phyloP scores from a whole-genome alignment of 768 basidiomycete genomes.

The Mrakia hoshinonis region DNA sequence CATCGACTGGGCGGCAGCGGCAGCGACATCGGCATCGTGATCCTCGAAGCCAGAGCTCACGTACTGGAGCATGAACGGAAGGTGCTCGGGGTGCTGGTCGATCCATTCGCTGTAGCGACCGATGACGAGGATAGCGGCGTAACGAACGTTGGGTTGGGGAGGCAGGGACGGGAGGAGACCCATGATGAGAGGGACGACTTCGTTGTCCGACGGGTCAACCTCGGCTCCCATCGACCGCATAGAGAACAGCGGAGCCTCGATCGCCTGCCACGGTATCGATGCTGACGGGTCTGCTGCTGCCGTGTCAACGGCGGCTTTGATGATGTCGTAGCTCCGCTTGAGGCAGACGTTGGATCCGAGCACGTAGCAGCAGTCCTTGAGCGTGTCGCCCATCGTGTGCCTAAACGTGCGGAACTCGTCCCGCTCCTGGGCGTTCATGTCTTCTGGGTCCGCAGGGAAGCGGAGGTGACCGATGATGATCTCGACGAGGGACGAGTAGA shows the following conservation, averaged over 20 bases:
- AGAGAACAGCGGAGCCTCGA: conserved; percentile 94
- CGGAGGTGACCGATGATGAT: conserved; percentile 84
- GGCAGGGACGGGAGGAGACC: conserved; percentile 85
- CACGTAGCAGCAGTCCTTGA: conserved; percentile 96
- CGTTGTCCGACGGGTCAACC: conserved; percentile 70
- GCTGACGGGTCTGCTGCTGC: conserved; percentile 47
- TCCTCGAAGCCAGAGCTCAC: conserved; percentile 86
- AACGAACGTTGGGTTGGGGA: conserved; percentile 79
- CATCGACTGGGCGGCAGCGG: conserved; percentile 90
- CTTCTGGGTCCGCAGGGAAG: conserved; percentile 65
- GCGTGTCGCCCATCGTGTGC: conserved; percentile 96
- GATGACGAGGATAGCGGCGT: conserved; percentile 88
- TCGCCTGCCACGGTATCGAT: conserved; percentile 66
- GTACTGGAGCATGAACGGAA: conserved; percentile 76
- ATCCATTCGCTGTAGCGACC: conserved; percentile 97
- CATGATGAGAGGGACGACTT: conserved; percentile 90
- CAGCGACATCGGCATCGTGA: conserved; percentile 60
- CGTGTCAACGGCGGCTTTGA: conserved; percentile 58
- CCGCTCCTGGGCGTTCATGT: conserved; percentile 69
- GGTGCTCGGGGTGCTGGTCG: conserved; percentile 75
- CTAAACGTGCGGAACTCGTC: conserved; percentile 92
- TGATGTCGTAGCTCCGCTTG: conserved; percentile 66
- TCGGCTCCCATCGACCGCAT: conserved; percentile 97
- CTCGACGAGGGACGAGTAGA: conserved; percentile 72
- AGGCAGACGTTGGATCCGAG: conserved; percentile 80